Base-by-base conservation (phyloP, 2,329 filamentous ascomycete genomes). In the Aspergillus caelatus region DNA sequence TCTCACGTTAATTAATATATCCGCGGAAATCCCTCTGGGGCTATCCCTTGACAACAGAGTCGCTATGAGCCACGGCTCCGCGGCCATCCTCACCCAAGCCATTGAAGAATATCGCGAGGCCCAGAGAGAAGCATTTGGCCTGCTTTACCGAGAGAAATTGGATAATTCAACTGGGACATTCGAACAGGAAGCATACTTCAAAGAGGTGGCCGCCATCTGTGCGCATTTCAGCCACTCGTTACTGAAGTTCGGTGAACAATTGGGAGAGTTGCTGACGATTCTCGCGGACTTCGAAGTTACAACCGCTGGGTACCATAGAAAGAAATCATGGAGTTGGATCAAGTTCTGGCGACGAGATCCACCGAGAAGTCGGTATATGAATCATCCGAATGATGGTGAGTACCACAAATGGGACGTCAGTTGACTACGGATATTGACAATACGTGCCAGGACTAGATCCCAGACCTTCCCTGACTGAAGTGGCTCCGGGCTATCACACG, bases 201-300 rank as follows among this genome's bases (percentile, higher is more conserved):
- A 99, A 75, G 95, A 99, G 77, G 94, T 98, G 9, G 93, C 94
- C 45, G 94, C 95, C n/a, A 96, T 94, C 62, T 99, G 95, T 72
- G 94, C 95, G 0, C 93, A 98, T 78, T 99, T 98, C 74, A 94
- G 92, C 73, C 97, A 95, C 75, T 96, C 91, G 52, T 82, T 99
- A 32, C 87, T 95, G 66, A 91, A 95, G 69, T 94, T 98, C 72
- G 94, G 93, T 0, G 92, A 96, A 74, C 93, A 97, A 73, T 91
- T 96, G 80, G 88, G 91, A 68, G 86, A 86, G 14, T 94, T 96
- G 70, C 79, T 99, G 48, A 88, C 92, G 57, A 89, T 95, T 0
- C 81, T 99, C 4, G 93, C 97, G 72, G 91, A 97, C 46, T 79
- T 98, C 43, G 93, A 95, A 75, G 74, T 80, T 8, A 86, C 90